Conservation (phyloP, 2,329 filamentous ascomycete species). For the Fusarium subglutinans region DNA sequence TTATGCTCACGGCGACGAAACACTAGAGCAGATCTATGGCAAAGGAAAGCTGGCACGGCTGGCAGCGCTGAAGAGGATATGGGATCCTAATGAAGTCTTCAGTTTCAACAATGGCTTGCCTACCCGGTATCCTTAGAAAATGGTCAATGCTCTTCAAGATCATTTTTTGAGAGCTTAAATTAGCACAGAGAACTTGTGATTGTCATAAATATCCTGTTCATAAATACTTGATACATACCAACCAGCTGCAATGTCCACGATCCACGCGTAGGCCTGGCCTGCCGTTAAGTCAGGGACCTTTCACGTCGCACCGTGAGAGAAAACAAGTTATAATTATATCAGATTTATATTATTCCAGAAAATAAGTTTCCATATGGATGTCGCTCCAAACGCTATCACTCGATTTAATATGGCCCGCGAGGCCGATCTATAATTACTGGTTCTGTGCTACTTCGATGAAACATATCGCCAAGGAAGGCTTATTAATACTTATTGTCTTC, state of each 20-base stretch:
- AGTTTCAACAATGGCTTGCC: neutral
- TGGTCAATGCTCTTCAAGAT: rapidly evolving
- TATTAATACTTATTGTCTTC: neutral
- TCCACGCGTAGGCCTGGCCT: neutral
- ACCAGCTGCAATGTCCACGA: neutral
- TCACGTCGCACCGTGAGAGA: neutral
- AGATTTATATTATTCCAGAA: rapidly evolving
- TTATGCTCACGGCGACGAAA: neutral
- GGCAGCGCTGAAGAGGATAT: neutral
- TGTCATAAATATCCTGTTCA: rapidly evolving
- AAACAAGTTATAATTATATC: rapidly evolving
- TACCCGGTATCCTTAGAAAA: neutral
- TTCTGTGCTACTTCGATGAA: neutral
- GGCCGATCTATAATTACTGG: rapidly evolving
- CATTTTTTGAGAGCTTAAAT: too few species aligned
- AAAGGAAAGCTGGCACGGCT: neutral
- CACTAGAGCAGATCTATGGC: neutral
- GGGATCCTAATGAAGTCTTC: neutral
- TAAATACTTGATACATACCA: neutral
- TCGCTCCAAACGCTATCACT: rapidly evolving
- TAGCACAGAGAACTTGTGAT: too few species aligned
- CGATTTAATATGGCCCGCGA: neutral
- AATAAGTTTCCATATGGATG: rapidly evolving
- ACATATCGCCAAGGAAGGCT: rapidly evolving
- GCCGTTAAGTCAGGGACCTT: neutral